These are phyloP conservation scores for Candida coquimbonensis DNA, from an alignment of 805 yeast genomes.

Conservation along the genomic window DNA sequence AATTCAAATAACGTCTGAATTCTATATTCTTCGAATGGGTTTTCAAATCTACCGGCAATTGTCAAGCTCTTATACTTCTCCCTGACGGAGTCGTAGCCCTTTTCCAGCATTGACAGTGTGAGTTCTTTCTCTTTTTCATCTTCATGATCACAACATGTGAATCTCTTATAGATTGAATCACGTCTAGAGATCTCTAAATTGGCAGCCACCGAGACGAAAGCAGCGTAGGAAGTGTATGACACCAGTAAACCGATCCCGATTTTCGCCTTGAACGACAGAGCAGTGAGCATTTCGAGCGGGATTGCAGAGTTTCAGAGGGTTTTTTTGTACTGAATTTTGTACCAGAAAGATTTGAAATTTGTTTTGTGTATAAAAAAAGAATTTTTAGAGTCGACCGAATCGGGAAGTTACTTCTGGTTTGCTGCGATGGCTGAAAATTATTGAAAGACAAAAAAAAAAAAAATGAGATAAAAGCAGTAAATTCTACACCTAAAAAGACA, in stretches of 20 bases:
- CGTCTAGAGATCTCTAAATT: constrained; percentile 45
- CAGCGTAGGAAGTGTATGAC: constrained; percentile 60
- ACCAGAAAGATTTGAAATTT: not conserved
- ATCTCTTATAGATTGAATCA: constrained; percentile 22
- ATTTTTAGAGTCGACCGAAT: not conserved
- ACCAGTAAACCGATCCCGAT: constrained; percentile 24
- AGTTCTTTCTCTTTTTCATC: not conserved
- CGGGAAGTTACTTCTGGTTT: not conserved
- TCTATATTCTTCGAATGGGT: constrained; percentile 86
- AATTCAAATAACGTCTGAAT: constrained; percentile 88
- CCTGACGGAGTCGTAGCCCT: constrained; percentile 13
- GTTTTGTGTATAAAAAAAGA: not conserved
- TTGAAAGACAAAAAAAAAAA: too few relatives aligned
- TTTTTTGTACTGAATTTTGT: not conserved
- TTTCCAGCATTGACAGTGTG: not conserved
- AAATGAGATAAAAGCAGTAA: too few relatives aligned
- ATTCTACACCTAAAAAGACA: not conserved
- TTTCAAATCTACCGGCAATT: constrained; percentile 76
- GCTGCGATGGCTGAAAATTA: not conserved
- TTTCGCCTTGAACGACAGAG: constrained; percentile 19
- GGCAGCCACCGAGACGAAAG: constrained; percentile 51
- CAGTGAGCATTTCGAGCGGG: constrained; percentile 1
- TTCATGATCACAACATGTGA: constrained; percentile 2
- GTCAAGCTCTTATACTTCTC: constrained; percentile 38
- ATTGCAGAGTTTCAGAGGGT: not conserved